phyloP scores from a whole-genome alignment of 202 grass and related monocot genomes.

The Saccharum hybrid region DNA sequence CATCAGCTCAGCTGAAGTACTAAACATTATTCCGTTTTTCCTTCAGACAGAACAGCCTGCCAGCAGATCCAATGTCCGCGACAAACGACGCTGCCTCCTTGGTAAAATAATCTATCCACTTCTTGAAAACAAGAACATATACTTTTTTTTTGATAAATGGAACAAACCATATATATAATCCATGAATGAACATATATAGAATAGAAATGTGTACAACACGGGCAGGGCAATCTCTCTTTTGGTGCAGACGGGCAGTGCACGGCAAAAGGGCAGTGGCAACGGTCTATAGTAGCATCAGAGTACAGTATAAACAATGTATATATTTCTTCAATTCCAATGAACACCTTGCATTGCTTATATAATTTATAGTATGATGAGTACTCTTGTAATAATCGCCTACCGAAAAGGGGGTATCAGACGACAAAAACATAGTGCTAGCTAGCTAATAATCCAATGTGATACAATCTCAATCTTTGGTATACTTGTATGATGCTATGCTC shows the following conservation, averaged over 20 bases:
- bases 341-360: too few relatives aligned
- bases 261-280: neutral
- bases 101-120: slow-evolving; percentile 32
- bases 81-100: neutral
- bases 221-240: neutral
- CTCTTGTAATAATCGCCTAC: neutral
- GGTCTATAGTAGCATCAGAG: neutral
- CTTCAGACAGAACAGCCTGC: slow-evolving; percentile 25
- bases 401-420: neutral
- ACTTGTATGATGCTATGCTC: slow-evolving; percentile 38
- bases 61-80: neutral
- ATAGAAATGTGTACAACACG: neutral
- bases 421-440: neutral
- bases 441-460: slow-evolving; percentile 17
- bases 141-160: neutral
- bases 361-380: too few relatives aligned
- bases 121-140: neutral
- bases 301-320: neutral
- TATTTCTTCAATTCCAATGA: too few relatives aligned
- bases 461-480: slow-evolving; percentile 37
- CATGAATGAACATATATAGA: neutral
- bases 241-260: neutral
- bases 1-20: neutral
- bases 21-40: neutral
- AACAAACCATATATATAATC: neutral